A percentile compares a stretch with the other conserved stretches of the same genome.
These are phyloP conservation scores for Fonsecaea pedrosoi DNA, from an alignment of 2,329 filamentous ascomycete species.

Conservation along the genomic window DNA sequence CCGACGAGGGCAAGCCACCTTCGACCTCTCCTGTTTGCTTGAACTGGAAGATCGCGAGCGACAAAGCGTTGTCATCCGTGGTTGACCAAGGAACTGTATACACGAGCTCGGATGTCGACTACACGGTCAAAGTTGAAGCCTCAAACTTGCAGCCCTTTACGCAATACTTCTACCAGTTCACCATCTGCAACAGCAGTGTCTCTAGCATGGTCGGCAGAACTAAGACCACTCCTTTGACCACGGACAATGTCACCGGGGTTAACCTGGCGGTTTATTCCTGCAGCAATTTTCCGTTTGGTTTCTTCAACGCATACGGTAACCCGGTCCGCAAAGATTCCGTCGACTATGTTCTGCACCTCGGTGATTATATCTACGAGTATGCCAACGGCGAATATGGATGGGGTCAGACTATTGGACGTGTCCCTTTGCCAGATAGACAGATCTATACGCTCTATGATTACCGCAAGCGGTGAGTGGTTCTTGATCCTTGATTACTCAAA, in stretches of 20 bases:
- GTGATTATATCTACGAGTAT: slow-evolving; percentile 69
- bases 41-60: slow-evolving; percentile 65
- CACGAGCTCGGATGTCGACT: slow-evolving; percentile 76
- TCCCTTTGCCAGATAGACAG: slow-evolving; percentile 60
- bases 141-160: slow-evolving; percentile 67
- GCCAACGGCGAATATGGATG: slow-evolving; percentile 58
- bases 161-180: slow-evolving; percentile 70
- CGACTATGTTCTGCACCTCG: slow-evolving; percentile 65
- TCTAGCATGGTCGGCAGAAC: slow-evolving; percentile 70
- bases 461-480: slow-evolving; percentile 54
- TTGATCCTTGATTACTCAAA: neutral
- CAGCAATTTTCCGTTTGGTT: slow-evolving; percentile 65
- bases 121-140: slow-evolving; percentile 74
- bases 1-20: slow-evolving; percentile 60
- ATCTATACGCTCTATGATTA: slow-evolving; percentile 60
- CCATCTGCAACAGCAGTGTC: slow-evolving; percentile 67
- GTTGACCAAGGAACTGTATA: slow-evolving; percentile 67
- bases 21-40: slow-evolving; percentile 71
- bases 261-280: slow-evolving; percentile 74
- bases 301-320: slow-evolving; percentile 49
- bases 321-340: slow-evolving; percentile 64
- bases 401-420: slow-evolving; percentile 59
- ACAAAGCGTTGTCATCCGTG: slow-evolving; percentile 55
- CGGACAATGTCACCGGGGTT: slow-evolving; percentile 64
- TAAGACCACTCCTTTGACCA: slow-evolving; percentile 68